Conservation (phyloP, 345 rosid genomes). For the Crucihimalaya himalaica region DNA sequence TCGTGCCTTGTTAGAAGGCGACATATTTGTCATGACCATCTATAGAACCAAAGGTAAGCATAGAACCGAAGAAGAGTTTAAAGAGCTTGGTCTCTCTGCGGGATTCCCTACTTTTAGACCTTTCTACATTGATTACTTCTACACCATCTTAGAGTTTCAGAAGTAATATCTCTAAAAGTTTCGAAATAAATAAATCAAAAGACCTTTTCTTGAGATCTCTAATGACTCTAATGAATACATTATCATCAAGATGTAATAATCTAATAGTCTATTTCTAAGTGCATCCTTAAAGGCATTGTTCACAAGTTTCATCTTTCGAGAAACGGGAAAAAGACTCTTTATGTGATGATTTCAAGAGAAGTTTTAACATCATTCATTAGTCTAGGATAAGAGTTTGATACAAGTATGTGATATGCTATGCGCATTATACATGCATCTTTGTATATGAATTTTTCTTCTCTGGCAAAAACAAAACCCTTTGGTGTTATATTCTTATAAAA, state of each 20-base stretch:
- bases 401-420: background rate
- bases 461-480: background rate
- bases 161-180: constrained; percentile 43
- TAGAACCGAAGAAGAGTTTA: constrained; percentile 71
- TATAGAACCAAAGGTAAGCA: constrained; percentile 81
- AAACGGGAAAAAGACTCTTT: background rate
- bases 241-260: constrained; percentile 13
- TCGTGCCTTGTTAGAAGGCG: constrained; percentile 76
- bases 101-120: constrained; percentile 65
- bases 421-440: no score
- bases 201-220: constrained; percentile 4
- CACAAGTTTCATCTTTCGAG: constrained; percentile 5
- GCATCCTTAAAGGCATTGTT: background rate
- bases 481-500: background rate
- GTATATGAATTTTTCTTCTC: background rate
- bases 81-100: constrained; percentile 58
- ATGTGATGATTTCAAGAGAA: no score
- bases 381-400: no score
- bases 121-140: constrained; percentile 60
- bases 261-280: background rate
- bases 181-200: background rate
- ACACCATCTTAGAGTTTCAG: constrained; percentile 74
- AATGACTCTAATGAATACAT: constrained; percentile 13
- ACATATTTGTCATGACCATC: constrained; percentile 81
- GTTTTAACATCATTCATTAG: no score